A percentile compares a stretch with the other conserved stretches of the same genome.
phyloP scores from a whole-genome alignment of 73 alveolate genomes.

The Paramecium tetraurelia region DNA sequence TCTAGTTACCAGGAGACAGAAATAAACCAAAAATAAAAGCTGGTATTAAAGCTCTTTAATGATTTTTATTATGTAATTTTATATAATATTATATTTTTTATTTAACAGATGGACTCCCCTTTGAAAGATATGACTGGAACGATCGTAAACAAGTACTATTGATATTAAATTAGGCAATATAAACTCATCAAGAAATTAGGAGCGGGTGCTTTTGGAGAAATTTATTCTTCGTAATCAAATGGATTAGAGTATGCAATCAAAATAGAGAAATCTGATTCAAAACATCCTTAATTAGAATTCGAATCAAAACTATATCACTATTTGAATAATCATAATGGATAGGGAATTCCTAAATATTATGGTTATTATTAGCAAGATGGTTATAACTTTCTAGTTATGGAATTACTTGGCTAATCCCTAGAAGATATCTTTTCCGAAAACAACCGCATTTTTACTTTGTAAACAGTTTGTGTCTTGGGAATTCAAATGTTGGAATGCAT shows the following conservation, averaged over 20 bases:
- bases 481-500: constrained; percentile 84
- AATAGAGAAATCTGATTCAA: constrained; percentile 76
- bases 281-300: constrained; percentile 91
- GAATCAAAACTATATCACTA: constrained; percentile 87
- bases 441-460: constrained; percentile 77
- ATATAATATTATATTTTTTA: not conserved
- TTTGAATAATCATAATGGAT: constrained; percentile 39
- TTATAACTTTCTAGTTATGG: constrained; percentile 86
- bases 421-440: constrained; percentile 81
- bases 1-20: constrained; percentile 34
- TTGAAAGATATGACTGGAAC: not conserved
- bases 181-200: constrained; percentile 80
- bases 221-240: constrained; percentile 76
- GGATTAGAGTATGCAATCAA: constrained; percentile 84
- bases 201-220: constrained; percentile 93
- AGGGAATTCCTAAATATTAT: constrained; percentile 82
- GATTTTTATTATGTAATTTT: not conserved
- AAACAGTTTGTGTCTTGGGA: constrained; percentile 83
- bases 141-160: not conserved
- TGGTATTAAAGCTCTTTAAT: constrained; percentile 33
- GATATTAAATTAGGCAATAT: not conserved
- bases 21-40: constrained; percentile 38
- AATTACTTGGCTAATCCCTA: constrained; percentile 72
- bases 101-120: constrained; percentile 8
- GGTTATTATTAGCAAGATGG: constrained; percentile 81